Evolutionary conservation across 2,329 filamentous ascomycete species (phyloP).

Genomic region (Pseudocercospora fuligena): DNA sequence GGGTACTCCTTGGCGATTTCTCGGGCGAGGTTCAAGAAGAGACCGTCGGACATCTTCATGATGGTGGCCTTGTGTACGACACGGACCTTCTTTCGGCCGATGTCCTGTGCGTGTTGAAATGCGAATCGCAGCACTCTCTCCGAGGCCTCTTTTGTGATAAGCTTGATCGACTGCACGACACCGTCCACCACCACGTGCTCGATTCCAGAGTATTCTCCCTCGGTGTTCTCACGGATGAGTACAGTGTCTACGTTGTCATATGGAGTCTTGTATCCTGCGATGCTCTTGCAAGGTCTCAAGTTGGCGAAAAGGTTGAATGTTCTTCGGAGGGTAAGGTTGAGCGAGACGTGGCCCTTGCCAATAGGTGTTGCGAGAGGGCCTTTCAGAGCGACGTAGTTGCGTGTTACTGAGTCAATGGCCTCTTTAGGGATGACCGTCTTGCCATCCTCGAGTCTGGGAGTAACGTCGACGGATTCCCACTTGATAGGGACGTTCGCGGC

Average conservation of each 20-base stretch:
- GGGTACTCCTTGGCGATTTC: conserved; percentile 95
- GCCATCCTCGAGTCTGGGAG: conserved; percentile 89
- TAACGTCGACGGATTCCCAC: conserved; percentile 98
- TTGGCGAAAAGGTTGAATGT: conserved; percentile 99
- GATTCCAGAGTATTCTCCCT: conserved; percentile 99
- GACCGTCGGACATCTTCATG: conserved; percentile 99
- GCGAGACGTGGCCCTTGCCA: conserved; percentile 98
- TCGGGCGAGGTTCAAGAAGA: conserved; percentile 87
- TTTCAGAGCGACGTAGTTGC: conserved; percentile 97
- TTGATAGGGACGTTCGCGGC: conserved; percentile 95
- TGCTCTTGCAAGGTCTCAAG: conserved; percentile 94
- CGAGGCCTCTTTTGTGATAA: conserved; percentile 92
- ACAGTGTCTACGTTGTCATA: conserved; percentile 98
- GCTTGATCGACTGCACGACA: conserved; percentile 99
- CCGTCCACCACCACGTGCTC: conserved; percentile 98
- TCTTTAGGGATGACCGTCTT: conserved; percentile 93
- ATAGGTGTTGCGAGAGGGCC: conserved; percentile 97
- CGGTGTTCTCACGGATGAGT: conserved; percentile 98
- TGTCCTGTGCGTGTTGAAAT: conserved; percentile 94
- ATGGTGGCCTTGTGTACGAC: conserved; percentile 99
- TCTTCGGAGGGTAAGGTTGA: conserved; percentile 96
- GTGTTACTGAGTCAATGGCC: conserved; percentile 89
- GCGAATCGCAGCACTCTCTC: conserved; percentile 96
- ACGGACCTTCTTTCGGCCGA: conserved; percentile 95
- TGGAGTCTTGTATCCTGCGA: conserved; percentile 96